Percentiles rank a stretch among this genome's conserved stretches.
phyloP scores from a whole-genome alignment of 2,329 filamentous ascomycete species.

The Albifimbria verrucaria region DNA sequence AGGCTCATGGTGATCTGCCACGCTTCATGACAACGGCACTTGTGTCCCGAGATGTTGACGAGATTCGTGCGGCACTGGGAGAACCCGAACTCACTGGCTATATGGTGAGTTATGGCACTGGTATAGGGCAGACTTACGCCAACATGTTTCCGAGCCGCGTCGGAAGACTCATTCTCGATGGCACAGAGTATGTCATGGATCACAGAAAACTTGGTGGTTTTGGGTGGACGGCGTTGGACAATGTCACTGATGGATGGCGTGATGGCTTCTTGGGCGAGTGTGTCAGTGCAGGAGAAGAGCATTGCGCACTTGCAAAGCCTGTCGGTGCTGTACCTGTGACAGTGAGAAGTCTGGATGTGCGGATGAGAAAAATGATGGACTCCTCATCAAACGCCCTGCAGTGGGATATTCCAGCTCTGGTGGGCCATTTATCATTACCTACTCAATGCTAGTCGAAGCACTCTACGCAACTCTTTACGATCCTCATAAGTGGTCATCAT shows the following conservation, averaged over 20 bases:
- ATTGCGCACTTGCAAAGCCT: slow-evolving; percentile 40
- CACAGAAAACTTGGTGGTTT: slow-evolving; percentile 43
- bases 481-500: slow-evolving; percentile 33
- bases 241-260: slow-evolving; percentile 44
- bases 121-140: slow-evolving; percentile 49
- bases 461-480: slow-evolving; percentile 43
- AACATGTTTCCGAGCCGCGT: slow-evolving; percentile 47
- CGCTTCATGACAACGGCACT: slow-evolving; percentile 45
- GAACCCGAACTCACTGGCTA: slow-evolving; percentile 47
- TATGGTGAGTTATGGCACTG: slow-evolving; percentile 49
- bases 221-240: slow-evolving; percentile 45
- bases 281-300: slow-evolving; percentile 40
- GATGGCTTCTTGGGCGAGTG: slow-evolving; percentile 51
- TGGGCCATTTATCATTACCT: slow-evolving; percentile 43
- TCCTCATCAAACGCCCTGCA: slow-evolving; percentile 36
- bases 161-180: slow-evolving; percentile 46
- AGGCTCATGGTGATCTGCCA: slow-evolving; percentile 39
- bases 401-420: slow-evolving; percentile 32
- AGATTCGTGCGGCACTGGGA: slow-evolving; percentile 41
- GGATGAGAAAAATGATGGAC: slow-evolving; percentile 35
- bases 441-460: slow-evolving; percentile 34
- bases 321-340: slow-evolving; percentile 24
- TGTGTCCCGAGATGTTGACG: slow-evolving; percentile 46
- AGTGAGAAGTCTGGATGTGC: slow-evolving; percentile 30
- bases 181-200: slow-evolving; percentile 44